phyloP scores from a whole-genome alignment of 2,329 filamentous ascomycete species.

The Cercospora beticola region DNA sequence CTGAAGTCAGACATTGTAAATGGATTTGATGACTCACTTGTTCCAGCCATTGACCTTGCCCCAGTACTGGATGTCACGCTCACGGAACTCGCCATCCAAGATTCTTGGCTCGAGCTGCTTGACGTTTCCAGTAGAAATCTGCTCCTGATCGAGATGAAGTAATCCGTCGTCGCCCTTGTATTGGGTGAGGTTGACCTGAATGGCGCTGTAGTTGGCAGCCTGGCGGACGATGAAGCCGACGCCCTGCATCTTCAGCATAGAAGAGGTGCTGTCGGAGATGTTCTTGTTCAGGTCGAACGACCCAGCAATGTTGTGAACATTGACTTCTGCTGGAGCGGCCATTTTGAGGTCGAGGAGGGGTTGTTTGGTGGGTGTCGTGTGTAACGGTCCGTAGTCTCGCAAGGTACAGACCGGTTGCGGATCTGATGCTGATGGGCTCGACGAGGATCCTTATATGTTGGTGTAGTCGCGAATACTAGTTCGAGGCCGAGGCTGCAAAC shows the following conservation, averaged over 20 bases:
- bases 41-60: constrained; percentile 66
- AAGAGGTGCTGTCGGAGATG: constrained; percentile 67
- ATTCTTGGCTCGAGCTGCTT: constrained; percentile 61
- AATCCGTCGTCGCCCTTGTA: constrained; percentile 48
- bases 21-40: constrained; percentile 21
- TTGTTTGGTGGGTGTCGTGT: neutral
- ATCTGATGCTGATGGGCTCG: neutral
- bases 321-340: constrained; percentile 69
- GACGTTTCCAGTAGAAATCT: constrained; percentile 69
- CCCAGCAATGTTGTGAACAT: constrained; percentile 66
- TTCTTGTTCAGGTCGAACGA: constrained; percentile 74
- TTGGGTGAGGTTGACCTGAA: constrained; percentile 63
- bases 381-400: constrained; percentile 11
- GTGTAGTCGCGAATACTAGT: neutral
- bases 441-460: neutral
- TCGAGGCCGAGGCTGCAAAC: constrained; percentile 1
- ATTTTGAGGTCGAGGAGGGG: constrained; percentile 49
- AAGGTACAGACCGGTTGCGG: constrained; percentile 12
- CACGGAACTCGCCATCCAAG: constrained; percentile 59
- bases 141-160: constrained; percentile 51
- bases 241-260: constrained; percentile 63
- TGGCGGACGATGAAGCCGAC: constrained; percentile 42
- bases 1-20: neutral
- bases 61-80: constrained; percentile 77
- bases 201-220: constrained; percentile 65